Conservation (phyloP, 768 basidiomycete genomes). For the Crepidotus variabilis region DNA sequence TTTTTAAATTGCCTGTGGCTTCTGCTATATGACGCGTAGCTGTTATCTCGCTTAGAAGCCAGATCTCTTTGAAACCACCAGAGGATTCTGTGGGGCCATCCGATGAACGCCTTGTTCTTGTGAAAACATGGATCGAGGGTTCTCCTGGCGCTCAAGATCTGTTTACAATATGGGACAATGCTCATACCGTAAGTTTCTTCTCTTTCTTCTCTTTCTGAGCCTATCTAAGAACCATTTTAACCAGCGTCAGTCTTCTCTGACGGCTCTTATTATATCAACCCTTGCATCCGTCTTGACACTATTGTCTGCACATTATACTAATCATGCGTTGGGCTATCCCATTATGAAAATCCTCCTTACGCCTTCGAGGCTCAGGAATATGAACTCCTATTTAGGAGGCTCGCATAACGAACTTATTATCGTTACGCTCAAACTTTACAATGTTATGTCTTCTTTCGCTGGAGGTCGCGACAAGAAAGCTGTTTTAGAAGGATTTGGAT, state of each 20-base stretch:
- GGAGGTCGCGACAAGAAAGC: constrained; percentile 62
- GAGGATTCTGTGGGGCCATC: constrained; percentile 47
- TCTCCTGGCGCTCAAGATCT: constrained; percentile 56
- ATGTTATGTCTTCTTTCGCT: constrained; percentile 57
- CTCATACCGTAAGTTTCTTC: constrained; percentile 40
- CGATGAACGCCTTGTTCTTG: constrained; percentile 59
- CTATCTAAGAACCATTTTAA: constrained; percentile 2
- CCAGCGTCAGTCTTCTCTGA: constrained; percentile 40
- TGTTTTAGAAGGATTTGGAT: constrained; percentile 67
- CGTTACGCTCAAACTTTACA: constrained; percentile 60
- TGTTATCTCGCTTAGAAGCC: constrained; percentile 58
- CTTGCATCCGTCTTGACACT: constrained; percentile 60
- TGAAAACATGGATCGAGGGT: constrained; percentile 58
- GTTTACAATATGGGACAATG: constrained; percentile 58
- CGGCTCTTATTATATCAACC: constrained; percentile 44
- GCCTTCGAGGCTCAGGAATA: constrained; percentile 46
- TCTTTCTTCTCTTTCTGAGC: background rate
- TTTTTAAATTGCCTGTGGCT: background rate
- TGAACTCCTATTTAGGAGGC: constrained; percentile 62
- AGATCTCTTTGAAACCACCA: constrained; percentile 46
- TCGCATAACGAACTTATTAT: constrained; percentile 64
- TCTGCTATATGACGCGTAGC: constrained; percentile 22
- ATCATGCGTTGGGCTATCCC: constrained; percentile 58
- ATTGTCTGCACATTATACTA: constrained; percentile 64
- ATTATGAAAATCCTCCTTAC: constrained; percentile 61